phyloP scores from a whole-genome alignment of 768 basidiomycete species.

The Agaricus bisporus region DNA sequence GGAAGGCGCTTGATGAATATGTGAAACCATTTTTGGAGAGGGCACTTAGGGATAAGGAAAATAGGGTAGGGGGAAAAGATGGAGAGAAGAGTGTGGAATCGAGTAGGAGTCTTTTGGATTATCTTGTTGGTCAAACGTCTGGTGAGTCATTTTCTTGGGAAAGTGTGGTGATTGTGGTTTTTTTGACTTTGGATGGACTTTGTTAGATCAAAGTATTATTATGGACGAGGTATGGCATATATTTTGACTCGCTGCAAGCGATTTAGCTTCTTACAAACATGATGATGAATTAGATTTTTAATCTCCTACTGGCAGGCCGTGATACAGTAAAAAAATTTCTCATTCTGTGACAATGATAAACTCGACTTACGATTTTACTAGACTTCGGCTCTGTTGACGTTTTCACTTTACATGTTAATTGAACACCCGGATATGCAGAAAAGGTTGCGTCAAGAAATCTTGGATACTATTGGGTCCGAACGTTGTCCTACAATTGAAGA shows the following conservation, averaged over 20 bases:
- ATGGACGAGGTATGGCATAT: neutral
- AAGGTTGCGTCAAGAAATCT: neutral
- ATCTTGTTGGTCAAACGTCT: slow-evolving; percentile 12
- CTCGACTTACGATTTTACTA: too few species aligned
- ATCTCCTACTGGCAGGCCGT: neutral
- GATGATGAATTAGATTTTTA: neutral
- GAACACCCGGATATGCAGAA: neutral
- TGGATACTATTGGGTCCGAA: neutral
- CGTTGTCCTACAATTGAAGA: neutral
- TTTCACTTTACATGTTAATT: neutral
- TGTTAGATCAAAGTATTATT: neutral
- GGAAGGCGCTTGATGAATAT: slow-evolving; percentile 11
- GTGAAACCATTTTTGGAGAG: too few species aligned
- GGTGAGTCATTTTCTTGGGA: neutral
- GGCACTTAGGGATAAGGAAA: slow-evolving; percentile 14
- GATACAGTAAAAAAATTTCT: neutral
- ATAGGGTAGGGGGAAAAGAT: slow-evolving; percentile 7
- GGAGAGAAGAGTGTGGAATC: neutral
- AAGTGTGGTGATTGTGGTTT: neutral
- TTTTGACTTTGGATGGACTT: neutral
- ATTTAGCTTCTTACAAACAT: too few species aligned
- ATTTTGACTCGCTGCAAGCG: too few species aligned
- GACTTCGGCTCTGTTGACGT: neutral
- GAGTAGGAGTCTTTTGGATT: slow-evolving; percentile 10
- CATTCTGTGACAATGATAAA: too few species aligned